Percentiles rank a stretch among this genome's conserved stretches.
phyloP scores from a whole-genome alignment of 768 basidiomycete genomes.

The Hygrocybe coccinea region DNA sequence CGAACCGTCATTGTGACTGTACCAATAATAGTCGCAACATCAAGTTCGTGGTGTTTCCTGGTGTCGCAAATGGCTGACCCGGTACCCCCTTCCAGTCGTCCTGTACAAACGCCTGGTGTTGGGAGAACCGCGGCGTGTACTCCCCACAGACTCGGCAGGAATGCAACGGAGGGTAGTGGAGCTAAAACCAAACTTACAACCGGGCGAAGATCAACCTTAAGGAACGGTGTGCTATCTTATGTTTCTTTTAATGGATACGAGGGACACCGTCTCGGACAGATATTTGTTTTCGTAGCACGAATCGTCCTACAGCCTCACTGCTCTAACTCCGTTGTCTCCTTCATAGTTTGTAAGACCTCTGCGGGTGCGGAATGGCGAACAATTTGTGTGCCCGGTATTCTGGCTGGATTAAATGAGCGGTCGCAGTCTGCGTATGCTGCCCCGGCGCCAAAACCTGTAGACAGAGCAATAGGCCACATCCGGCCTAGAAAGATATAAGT shows the following conservation, averaged over 20 bases:
- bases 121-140: constrained; percentile 15
- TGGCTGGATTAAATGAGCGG: constrained; percentile 86
- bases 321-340: constrained; percentile 16
- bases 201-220: constrained; percentile 7
- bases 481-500: constrained; percentile 52
- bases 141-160: constrained; percentile 12
- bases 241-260: not conserved
- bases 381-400: constrained; percentile 79
- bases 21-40: constrained; percentile 61
- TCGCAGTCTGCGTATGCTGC: constrained; percentile 90
- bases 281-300: too few species aligned
- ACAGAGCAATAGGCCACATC: constrained; percentile 84
- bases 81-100: constrained; percentile 41
- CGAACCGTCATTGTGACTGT: constrained; percentile 56
- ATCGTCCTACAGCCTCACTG: not conserved
- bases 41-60: constrained; percentile 41
- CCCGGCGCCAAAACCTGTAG: constrained; percentile 83
- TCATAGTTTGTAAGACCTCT: not conserved
- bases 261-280: too few species aligned
- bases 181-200: constrained; percentile 1
- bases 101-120: constrained; percentile 61
- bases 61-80: constrained; percentile 4
- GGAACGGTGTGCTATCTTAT: constrained; percentile 3
- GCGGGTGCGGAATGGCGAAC: constrained; percentile 37
- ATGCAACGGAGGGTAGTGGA: constrained; percentile 7